phyloP scores from a whole-genome alignment of 768 basidiomycete genomes.

The Macrolepiota dolichaula region DNA sequence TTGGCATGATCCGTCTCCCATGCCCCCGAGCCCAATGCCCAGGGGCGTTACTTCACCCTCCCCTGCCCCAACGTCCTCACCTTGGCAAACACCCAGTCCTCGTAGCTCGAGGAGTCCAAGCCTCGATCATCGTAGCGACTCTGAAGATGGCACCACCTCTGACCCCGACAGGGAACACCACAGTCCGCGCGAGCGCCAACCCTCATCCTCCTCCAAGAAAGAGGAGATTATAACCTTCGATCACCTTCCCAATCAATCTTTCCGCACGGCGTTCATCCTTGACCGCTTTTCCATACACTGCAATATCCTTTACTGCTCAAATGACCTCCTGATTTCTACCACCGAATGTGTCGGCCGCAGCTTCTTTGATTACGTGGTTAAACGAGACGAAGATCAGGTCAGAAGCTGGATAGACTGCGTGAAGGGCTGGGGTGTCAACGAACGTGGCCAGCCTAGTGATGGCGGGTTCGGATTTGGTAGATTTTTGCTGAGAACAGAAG shows the following conservation, averaged over 20 bases:
- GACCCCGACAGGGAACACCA: not conserved
- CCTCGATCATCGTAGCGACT: slow-evolving; percentile 9
- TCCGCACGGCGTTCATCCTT: slow-evolving; percentile 77
- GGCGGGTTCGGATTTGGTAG: slow-evolving; percentile 83
- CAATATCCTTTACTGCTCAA: slow-evolving; percentile 68
- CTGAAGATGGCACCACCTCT: slow-evolving; percentile 2
- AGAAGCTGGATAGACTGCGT: slow-evolving; percentile 73
- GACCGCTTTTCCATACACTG: slow-evolving; percentile 71
- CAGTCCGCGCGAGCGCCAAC: not conserved
- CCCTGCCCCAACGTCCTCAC: slow-evolving; percentile 16
- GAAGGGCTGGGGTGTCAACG: slow-evolving; percentile 84
- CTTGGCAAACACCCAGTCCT: slow-evolving; percentile 20
- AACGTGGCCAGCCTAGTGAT: slow-evolving; percentile 78
- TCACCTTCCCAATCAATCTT: slow-evolving; percentile 65
- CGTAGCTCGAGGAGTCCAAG: slow-evolving; percentile 14
- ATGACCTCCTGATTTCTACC: slow-evolving; percentile 62
- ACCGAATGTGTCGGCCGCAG: slow-evolving; percentile 57
- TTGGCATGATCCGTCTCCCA: slow-evolving; percentile 67
- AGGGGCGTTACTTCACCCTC: slow-evolving; percentile 25
- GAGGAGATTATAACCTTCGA: slow-evolving; percentile 44
- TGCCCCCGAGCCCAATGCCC: slow-evolving; percentile 48
- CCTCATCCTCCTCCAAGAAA: not conserved
- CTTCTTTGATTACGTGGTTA: slow-evolving; percentile 75
- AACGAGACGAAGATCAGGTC: slow-evolving; percentile 62
- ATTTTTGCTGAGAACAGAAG: slow-evolving; percentile 53